Base-by-base conservation (phyloP, 2,329 filamentous ascomycete species). In the Apiospora sp. region DNA sequence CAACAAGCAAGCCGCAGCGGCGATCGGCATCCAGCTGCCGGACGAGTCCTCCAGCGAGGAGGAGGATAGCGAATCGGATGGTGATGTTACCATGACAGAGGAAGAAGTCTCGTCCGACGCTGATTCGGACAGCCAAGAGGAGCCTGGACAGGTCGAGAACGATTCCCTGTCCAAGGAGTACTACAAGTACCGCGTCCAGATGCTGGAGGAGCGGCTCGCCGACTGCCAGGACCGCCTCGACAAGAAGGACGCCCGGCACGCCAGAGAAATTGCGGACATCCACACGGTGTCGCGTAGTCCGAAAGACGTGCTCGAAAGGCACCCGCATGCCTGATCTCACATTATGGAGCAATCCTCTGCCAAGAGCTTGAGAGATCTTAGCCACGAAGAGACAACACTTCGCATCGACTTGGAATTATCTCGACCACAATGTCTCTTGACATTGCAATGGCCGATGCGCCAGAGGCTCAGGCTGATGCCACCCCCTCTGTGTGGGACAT, bases 231-330 rank as follows among this genome's bases (percentile, higher is more conserved):
- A 37, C 37, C 37, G 8, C 6, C 37, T 37, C 1, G 37, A 37
- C 37, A 37, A 37, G 37, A 37, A 37, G 37, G 37, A 37, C 37
- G 37, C 8, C 6, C 5, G 37, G 37, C 37, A 37, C 8, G 37
- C 37, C 8, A 37, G 37, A 10, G 37, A 37, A 10, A 37, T 37
- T 37, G 37, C 6, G 8, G 37, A 37, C 37, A 6, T 37, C 37
- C 76, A 91, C 92, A 70, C 85, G 91, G 64, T 92, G 91, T 77
- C 86, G 90, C 49, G 91, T 92, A 74, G 81, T 92, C 46, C 87
- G 90, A 72, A 92, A 92, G 81, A 91, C 89, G 1, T 92, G 91
- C 77, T 90, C 89, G 22, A 87, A 86, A 72, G 90, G 89, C 44
- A 88, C 86, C 7, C 90, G 90, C 4, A 30, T 22, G 22, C 46